phyloP scores from a whole-genome alignment of 257 asterid species.

The Capsicum pubescens region DNA sequence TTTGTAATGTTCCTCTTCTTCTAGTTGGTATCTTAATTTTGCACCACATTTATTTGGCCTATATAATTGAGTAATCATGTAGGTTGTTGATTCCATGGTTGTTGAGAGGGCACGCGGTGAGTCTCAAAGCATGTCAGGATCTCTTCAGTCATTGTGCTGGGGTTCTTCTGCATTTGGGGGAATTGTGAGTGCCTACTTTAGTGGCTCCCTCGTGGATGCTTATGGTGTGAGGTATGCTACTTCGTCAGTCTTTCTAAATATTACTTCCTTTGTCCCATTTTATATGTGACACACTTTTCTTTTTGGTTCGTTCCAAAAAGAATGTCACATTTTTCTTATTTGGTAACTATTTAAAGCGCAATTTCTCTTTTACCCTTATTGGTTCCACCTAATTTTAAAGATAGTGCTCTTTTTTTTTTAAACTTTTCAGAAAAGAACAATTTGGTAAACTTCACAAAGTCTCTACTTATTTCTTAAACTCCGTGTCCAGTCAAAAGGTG shows the following conservation, averaged over 20 bases:
- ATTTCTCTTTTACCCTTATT: too few species aligned
- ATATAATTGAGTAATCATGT: constrained; percentile 40
- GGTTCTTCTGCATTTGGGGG: constrained; percentile 98
- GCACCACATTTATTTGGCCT: constrained; percentile 7
- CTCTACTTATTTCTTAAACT: too few species aligned
- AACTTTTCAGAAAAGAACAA: too few species aligned
- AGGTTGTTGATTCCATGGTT: constrained; percentile 99
- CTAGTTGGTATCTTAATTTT: constrained; percentile 1
- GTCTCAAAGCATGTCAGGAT: constrained; percentile 96
- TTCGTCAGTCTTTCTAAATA: constrained; percentile 24
- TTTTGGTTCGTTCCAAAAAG: too few species aligned
- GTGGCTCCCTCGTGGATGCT: constrained; percentile 94
- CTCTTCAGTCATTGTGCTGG: constrained; percentile 99
- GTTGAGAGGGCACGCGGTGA: constrained; percentile 99
- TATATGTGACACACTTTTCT: too few species aligned
- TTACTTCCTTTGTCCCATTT: not conserved
- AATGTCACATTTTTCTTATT: too few species aligned
- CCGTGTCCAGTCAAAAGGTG: too few species aligned
- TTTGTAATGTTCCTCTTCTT: not conserved
- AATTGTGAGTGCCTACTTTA: constrained; percentile 93
- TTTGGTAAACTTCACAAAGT: too few species aligned
- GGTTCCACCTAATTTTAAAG: too few species aligned
- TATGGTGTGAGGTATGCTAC: constrained; percentile 89
- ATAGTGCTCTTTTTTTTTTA: too few species aligned
- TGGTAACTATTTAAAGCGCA: too few species aligned